Conservation (phyloP, 805 yeast species). For the Wickerhamomyces sydowiorum region DNA sequence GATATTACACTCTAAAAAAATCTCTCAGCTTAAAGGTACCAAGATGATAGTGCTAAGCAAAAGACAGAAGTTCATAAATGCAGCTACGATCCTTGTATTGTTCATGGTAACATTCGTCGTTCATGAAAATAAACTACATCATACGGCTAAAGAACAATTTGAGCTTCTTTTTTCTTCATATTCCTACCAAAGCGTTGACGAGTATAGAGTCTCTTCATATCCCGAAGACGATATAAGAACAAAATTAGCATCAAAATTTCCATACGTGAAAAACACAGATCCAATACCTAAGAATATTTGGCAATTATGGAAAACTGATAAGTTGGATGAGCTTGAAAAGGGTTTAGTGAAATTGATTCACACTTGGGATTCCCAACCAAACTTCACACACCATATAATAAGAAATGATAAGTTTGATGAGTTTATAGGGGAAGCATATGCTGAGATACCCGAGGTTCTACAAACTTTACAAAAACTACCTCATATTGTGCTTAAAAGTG, state of each 20-base stretch:
- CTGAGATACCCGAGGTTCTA: not conserved
- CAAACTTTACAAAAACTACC: not conserved
- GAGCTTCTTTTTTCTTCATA: too few species aligned
- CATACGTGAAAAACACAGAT: not conserved
- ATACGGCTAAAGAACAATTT: too few species aligned
- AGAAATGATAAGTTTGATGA: not conserved
- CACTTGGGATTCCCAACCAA: not conserved
- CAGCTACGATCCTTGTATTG: too few species aligned
- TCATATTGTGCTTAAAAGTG: slow-evolving; percentile 60
- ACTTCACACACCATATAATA: not conserved
- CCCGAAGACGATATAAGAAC: not conserved
- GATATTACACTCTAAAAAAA: too few species aligned
- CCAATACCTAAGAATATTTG: not conserved
- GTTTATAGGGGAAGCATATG: too few species aligned
- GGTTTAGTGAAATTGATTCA: not conserved
- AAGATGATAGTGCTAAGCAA: too few species aligned
- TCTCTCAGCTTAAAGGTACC: too few species aligned
- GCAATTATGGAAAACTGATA: not conserved
- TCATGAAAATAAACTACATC: too few species aligned
- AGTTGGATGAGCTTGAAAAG: not conserved
- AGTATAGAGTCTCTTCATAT: not conserved
- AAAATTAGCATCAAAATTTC: not conserved
- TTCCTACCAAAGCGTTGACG: not conserved
- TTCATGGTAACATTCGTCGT: too few species aligned
- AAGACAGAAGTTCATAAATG: too few species aligned